Evolutionary conservation across 805 yeast species (phyloP), one percentile per base, ranked within the genome.

Genomic region (Ogataea paraovalis): DNA sequence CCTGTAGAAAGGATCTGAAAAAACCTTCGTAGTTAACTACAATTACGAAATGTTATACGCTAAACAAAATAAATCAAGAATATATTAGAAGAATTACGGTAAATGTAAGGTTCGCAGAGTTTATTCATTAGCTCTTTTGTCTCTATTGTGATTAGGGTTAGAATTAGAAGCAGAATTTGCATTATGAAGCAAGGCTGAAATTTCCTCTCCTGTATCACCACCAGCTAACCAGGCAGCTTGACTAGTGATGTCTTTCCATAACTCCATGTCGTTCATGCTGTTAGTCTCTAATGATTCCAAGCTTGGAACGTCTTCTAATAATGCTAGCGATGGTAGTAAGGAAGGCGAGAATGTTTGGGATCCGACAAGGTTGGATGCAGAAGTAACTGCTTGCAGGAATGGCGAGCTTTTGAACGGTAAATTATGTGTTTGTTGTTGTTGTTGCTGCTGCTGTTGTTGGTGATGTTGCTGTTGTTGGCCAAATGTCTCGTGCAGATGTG

Each of bases 231-330:
- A 86, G 54, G 78, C 82, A 0, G 91, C 91, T 57, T 85, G 88
- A 57, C 77, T 78, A 0, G 90, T 80, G 46, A 86, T 82, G 52
- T 85, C 91, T 58, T 79, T 82, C 95, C 95, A 86, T 28, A 86
- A 66, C 50, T 83, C 75, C 43, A 69, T 62, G 52, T 79, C 84
- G 3, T 66, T 60, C 16, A 68, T 63, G n/a, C 68, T 68, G 2
- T 66, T 57, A 19, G 67, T 61, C 21, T 52, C 55, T 38, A 61
- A 45, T 22, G 57, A 65, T 51, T 69, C 66, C 52, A 72, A 57
- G 38, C 66, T 68, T 19, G 68, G 63, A 39, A 65, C 61, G 46
- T 69, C 68, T 36, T 67, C 68, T 7, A 67, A 54, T 6, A 61
- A 59, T 1, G 67, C 66, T 38, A 70, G 55, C 25, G 62, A 52